Conservation (phyloP, 2,329 filamentous ascomycete genomes). For the Leptographium procerum region DNA sequence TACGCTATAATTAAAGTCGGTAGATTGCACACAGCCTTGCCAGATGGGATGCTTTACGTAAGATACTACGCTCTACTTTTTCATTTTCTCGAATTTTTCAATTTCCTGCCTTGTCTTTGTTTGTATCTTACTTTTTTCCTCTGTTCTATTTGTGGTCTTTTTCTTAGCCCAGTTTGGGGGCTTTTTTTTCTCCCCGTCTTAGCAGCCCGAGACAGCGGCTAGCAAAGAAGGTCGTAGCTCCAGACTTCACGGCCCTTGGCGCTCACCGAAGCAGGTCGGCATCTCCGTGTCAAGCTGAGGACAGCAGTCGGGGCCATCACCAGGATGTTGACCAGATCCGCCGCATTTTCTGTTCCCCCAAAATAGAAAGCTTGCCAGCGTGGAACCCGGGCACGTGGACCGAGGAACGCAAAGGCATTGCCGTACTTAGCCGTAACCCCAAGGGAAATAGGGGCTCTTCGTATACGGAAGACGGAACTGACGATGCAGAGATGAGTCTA, state of each 20-base stretch:
- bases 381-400: background rate
- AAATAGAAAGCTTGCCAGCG: background rate
- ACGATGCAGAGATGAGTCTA: background rate
- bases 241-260: background rate
- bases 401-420: background rate
- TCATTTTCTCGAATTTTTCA: background rate
- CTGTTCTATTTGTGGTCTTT: too few species aligned
- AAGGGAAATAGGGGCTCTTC: background rate
- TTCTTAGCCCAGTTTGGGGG: too few species aligned
- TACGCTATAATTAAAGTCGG: background rate
- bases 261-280: background rate
- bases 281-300: background rate
- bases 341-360: background rate
- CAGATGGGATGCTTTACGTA: background rate
- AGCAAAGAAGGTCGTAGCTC: too few species aligned
- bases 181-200: too few species aligned
- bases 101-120: too few species aligned
- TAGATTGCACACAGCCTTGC: background rate
- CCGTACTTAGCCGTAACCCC: background rate
- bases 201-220: too few species aligned
- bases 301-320: background rate
- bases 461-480: background rate
- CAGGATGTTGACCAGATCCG: background rate
- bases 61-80: background rate
- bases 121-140: too few species aligned